Base-by-base conservation (phyloP, 108 stramenopile genomes). In the Skeletonema menzelii region DNA sequence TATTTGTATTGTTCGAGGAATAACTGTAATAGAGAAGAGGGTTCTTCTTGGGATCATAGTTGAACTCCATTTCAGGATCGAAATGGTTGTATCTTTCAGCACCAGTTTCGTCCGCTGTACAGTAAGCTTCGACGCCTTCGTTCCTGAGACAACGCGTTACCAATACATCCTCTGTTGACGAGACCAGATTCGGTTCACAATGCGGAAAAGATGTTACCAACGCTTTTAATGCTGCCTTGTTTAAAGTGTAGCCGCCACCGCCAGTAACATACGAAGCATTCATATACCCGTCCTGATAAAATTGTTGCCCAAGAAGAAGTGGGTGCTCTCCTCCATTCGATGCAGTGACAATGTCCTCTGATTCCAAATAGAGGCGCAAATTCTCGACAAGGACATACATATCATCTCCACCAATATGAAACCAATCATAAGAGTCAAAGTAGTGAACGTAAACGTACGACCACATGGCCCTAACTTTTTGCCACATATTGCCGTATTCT, bases 401-500 rank as follows among this genome's bases (percentile, higher is more conserved):
- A 65, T 97, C 96, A 65, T 97, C 96, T 8, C 87, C 90, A 19
- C 74, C 65, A 22, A 95, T 31, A 58, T 90, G 78, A 71, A 94
- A 96, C 58, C 61, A 97, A 61, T 97, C 96, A 67, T 78, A 97
- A 8, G 93, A 82, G 20, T 90, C 77, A 14, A 57, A 38, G 58
- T 90, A 95, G 67, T 95, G 80, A 27, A 67, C 68, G 66, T 81
- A 53, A 5, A 91, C 53, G 74, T 91, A 95, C 37, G 76, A 57
- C 95, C 88, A 92, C 40, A 95, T 95, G 55, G 80, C 62, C 34
- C 93, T 67, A 8, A 87, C 73, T 53, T 95, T 95, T 85, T 96
- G 96, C 96, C 96, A 97, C 82, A 97, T 97, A 65, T 93, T 93
- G 1, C 56, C 31, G 72, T 95, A 97, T 28, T 58, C 72, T 56